A percentile compares a stretch with the other conserved stretches of the same genome.
Conservation (phyloP, 139 green algal genomes). For the Edaphochlamys debaryana region DNA sequence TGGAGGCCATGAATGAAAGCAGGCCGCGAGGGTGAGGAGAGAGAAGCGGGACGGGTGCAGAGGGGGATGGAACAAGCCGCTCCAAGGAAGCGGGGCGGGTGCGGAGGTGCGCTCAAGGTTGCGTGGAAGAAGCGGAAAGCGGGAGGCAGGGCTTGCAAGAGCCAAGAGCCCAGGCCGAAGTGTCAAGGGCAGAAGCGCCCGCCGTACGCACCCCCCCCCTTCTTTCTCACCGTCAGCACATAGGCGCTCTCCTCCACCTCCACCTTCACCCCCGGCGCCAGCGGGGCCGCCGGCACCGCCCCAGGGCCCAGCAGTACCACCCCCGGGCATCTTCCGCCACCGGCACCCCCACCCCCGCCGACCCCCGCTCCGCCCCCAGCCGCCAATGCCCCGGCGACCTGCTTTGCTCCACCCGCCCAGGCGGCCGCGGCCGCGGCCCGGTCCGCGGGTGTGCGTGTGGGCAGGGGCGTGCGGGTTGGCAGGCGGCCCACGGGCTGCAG, state of each 20-base stretch:
- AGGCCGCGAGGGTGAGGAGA: background rate
- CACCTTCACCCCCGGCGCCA: background rate
- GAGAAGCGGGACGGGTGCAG: too few relatives aligned
- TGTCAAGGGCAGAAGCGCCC: too few relatives aligned
- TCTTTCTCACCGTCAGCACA: constrained; percentile 16
- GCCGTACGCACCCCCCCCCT: background rate
- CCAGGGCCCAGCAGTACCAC: too few relatives aligned
- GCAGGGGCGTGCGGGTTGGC: background rate
- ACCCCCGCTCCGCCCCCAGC: background rate
- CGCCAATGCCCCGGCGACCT: too few relatives aligned
- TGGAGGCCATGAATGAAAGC: background rate
- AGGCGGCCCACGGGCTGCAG: background rate
- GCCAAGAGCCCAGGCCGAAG: background rate
- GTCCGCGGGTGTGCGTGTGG: background rate
- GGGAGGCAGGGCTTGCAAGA: background rate
- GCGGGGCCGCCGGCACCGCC: background rate
- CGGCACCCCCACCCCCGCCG: background rate
- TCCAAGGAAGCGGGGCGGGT: background rate
- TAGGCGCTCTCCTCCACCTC: constrained; percentile 14
- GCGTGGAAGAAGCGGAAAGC: too few relatives aligned
- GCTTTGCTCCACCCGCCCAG: too few relatives aligned
- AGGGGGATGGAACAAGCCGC: background rate
- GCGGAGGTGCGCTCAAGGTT: background rate
- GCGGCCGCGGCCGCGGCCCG: background rate
- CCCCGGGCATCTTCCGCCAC: too few relatives aligned